A percentile compares a stretch with the other conserved stretches of the same genome.
These are phyloP conservation scores for Castanea sativa DNA, from an alignment of 306 rosid species.

Conservation along the genomic window DNA sequence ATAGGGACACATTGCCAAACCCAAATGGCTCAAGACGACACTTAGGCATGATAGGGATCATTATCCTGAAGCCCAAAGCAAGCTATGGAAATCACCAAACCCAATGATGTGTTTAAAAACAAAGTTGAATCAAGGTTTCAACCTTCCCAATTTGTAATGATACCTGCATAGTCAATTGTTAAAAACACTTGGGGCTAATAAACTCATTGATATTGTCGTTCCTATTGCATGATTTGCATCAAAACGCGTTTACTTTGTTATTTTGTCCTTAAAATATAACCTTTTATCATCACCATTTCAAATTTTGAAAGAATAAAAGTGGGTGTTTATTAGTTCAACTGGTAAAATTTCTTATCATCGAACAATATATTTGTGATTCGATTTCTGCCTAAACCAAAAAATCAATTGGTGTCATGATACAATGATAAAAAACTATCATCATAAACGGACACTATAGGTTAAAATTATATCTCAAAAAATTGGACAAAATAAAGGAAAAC, in stretches of 20 bases:
- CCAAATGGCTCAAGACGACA: constrained; percentile 42
- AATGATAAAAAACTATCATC: too few species aligned
- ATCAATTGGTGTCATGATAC: too few species aligned
- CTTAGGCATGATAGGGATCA: not conserved
- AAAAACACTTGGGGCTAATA: not conserved
- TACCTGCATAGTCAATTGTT: not conserved
- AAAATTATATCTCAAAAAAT: not conserved
- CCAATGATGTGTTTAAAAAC: not conserved
- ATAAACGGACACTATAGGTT: accelerated
- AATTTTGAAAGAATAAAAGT: too few species aligned
- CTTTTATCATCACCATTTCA: not conserved
- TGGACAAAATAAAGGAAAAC: not conserved
- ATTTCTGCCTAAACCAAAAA: too few species aligned
- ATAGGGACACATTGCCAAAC: constrained; percentile 70
- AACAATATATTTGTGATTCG: too few species aligned
- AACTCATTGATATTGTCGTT: not conserved
- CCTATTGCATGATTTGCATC: not conserved
- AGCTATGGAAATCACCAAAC: constrained; percentile 1
- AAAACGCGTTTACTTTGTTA: not conserved
- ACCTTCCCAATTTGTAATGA: not conserved
- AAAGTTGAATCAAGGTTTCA: not conserved
- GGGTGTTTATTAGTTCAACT: accelerated
- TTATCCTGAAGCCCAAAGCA: not conserved
- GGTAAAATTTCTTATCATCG: too few species aligned
- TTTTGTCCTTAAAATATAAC: not conserved